A percentile compares a stretch with the other conserved stretches of the same genome.
These are phyloP conservation scores for Ogataea populi-albae DNA, from an alignment of 805 yeast genomes.

Conservation along the genomic window DNA sequence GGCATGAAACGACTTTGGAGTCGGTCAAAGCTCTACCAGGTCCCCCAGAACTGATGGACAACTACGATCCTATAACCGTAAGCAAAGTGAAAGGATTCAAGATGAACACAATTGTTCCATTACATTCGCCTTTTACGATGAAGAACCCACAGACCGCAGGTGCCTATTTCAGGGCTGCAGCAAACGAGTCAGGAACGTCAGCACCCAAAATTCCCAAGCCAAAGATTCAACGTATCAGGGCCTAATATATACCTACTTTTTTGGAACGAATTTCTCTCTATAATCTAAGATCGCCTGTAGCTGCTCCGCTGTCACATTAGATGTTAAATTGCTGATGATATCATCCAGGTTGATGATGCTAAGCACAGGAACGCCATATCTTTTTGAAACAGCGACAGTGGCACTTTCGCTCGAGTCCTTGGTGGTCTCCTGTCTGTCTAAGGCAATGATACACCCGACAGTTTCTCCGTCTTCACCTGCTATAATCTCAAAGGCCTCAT, in stretches of 20 bases:
- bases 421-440: constrained; percentile 93
- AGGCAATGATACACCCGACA: constrained; percentile 83
- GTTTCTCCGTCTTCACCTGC: constrained; percentile 64
- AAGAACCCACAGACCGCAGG: constrained; percentile 80
- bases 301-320: constrained; percentile 56
- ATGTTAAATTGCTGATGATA: constrained; percentile 58
- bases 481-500: constrained; percentile 87
- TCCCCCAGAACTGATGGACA: constrained; percentile 56
- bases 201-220: constrained; percentile 49
- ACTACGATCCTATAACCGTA: constrained; percentile 53
- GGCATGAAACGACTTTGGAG: constrained; percentile 65
- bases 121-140: constrained; percentile 73
- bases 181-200: constrained; percentile 27
- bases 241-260: constrained; percentile 8
- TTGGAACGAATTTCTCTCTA: constrained; percentile 48
- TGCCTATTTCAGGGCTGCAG: constrained; percentile 57
- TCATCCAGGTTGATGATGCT: constrained; percentile 76
- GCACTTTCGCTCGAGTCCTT: constrained; percentile 68
- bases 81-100: constrained; percentile 84
- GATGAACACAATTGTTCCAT: constrained; percentile 87
- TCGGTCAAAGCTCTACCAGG: constrained; percentile 63
- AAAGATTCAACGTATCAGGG: constrained; percentile 59
- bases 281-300: constrained; percentile 57
- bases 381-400: constrained; percentile 71
- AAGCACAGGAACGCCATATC: constrained; percentile 77